Evolutionary conservation across 306 rosid genomes (phyloP), one percentile per base, ranked within the genome.

Genomic region (Elaeagnus macrophylla): DNA sequence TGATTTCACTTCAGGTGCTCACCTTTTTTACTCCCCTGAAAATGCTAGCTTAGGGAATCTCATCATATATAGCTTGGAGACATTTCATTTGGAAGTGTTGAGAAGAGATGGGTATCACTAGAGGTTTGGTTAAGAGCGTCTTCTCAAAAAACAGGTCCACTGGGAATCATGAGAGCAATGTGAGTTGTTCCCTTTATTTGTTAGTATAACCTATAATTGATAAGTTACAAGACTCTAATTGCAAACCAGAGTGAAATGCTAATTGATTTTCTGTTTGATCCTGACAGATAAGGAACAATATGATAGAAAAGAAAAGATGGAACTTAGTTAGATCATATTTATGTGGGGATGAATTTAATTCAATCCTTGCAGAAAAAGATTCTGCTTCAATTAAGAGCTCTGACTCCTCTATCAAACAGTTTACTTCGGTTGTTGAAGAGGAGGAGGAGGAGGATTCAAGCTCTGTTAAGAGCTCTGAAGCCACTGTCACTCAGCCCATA

Each of bases 291-390:
- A 83, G 70, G 59, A 78, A 76, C 53, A 76, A 77, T 70, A 40
- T 54, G n/a, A 73, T 47, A 42, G 90, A 83, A 58, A 77, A 74
- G 75, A 77, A 67, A 75, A 77, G 83, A 70, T 83, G 94, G 97
- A 60, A 72, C 54, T 76, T 88, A 12, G 90, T 86, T 39, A 90
- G 83, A 65, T 76, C 95, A 56, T 90, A 86, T 64, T 68, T 90
- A n/a, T 90, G 97, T 54, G 95, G 97, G 1, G 87, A 86, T 49
- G 94, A 90, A 55, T 69, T 77, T 72, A 81, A 77, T 66, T 90
- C 94, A 59, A 84, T 83, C 8, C 64, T 72, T 57, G 90, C 82
- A 10, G 86, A 81, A 67, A 77, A 83, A 54, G 95, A 86, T 65
- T 82, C 95, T 9, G 84, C 70, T 47, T 90, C 90, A 18, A 47